phyloP scores from a whole-genome alignment of 164 flowering plant genomes.

The Protea cynaroides region DNA sequence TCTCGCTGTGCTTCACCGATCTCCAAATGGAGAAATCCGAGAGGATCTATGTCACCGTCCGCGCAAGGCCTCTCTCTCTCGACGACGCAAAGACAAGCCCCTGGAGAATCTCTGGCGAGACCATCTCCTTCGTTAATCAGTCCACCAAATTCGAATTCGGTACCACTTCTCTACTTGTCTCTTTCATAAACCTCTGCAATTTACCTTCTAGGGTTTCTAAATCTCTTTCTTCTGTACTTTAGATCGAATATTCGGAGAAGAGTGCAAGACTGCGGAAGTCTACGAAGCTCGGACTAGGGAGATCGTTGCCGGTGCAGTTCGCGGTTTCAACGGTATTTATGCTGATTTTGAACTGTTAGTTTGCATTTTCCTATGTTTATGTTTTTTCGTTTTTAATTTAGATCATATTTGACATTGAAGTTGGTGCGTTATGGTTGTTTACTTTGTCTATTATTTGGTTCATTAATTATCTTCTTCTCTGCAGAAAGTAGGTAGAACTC shows the following conservation, averaged over 20 bases:
- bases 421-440: no score
- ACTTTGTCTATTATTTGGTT: no score
- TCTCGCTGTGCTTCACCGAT: neutral
- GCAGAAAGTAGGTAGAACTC: no score
- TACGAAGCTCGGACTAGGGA: slow-evolving; percentile 65
- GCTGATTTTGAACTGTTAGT: no score
- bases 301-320: slow-evolving; percentile 78
- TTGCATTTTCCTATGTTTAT: no score
- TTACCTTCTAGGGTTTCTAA: neutral
- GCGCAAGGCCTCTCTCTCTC: slow-evolving; percentile 70
- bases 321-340: slow-evolving; percentile 75
- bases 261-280: slow-evolving; percentile 57
- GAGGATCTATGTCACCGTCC: slow-evolving; percentile 77
- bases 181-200: neutral
- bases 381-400: no score
- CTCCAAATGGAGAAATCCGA: slow-evolving; percentile 40
- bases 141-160: slow-evolving; percentile 78
- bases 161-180: slow-evolving; percentile 18
- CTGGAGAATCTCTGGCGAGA: slow-evolving; percentile 71
- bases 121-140: slow-evolving; percentile 48
- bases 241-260: slow-evolving; percentile 76
- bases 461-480: no score
- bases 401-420: no score
- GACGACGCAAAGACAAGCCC: slow-evolving; percentile 79
- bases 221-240: neutral